A percentile compares a stretch with the other conserved stretches of the same genome.
phyloP scores from a whole-genome alignment of 495 filamentous ascomycete genomes.

The Lindgomyces ingoldianus region DNA sequence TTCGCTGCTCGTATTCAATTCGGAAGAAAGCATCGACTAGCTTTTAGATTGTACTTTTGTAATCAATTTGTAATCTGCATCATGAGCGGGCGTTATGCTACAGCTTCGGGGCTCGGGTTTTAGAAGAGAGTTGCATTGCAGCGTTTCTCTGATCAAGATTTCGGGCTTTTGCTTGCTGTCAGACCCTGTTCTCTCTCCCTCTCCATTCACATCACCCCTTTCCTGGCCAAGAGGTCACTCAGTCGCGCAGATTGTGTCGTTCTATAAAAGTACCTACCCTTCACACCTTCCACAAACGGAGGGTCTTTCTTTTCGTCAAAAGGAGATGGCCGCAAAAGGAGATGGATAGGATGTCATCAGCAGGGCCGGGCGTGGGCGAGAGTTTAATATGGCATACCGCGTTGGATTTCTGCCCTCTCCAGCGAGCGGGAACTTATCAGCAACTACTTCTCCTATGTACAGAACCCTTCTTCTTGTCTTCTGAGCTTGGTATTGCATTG shows the following conservation, averaged over 20 bases:
- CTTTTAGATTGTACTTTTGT: conserved; percentile 37
- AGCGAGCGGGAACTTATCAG: not conserved
- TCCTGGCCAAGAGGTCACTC: not conserved
- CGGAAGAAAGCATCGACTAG: conserved; percentile 10
- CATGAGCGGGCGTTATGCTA: conserved; percentile 1
- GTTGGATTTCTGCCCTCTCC: no score
- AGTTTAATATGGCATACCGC: no score
- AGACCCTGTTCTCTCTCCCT: not conserved
- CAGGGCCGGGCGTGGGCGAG: not conserved
- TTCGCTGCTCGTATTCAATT: conserved; percentile 7
- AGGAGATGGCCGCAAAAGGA: conserved; percentile 19
- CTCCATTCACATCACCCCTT: not conserved
- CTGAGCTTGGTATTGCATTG: not conserved
- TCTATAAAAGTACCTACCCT: conserved; percentile 18
- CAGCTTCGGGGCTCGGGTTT: not conserved
- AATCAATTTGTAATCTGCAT: conserved; percentile 37
- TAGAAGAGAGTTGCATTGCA: not conserved
- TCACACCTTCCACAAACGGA: conserved; percentile 1
- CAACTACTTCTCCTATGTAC: conserved; percentile 15
- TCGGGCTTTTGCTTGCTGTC: not conserved
- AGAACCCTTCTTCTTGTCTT: conserved; percentile 5
- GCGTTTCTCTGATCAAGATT: not conserved
- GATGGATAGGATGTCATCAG: not conserved
- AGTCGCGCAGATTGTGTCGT: not conserved
- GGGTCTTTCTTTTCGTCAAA: not conserved